Evolutionary conservation across 306 rosid species (phyloP).

Genomic region (Prunus padus): DNA sequence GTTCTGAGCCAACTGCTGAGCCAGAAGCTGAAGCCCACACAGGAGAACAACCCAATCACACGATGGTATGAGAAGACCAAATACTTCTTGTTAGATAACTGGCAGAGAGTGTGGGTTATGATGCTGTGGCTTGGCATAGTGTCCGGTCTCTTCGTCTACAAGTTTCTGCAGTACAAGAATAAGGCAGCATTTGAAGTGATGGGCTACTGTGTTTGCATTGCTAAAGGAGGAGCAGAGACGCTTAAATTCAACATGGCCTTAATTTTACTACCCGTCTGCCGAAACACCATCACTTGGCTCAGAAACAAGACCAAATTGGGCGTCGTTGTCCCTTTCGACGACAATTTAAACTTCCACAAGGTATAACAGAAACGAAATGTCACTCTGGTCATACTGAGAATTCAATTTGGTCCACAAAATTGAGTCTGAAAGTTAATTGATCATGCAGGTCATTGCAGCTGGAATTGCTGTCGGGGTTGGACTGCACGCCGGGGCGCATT

Average conservation of each 20-base stretch:
- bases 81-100: constrained; percentile 50
- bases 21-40: constrained; percentile 54
- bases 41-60: constrained; percentile 35
- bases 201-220: constrained; percentile 60
- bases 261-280: constrained; percentile 55
- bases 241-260: constrained; percentile 66
- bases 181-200: constrained; percentile 38
- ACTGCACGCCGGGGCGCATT: constrained; percentile 45
- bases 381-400: not conserved
- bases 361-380: not conserved
- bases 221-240: constrained; percentile 66
- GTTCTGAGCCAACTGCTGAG: constrained; percentile 50
- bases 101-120: constrained; percentile 59
- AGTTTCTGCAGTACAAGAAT: constrained; percentile 47
- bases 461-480: constrained; percentile 47
- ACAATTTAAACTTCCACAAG: constrained; percentile 60
- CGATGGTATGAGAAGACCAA: constrained; percentile 27
- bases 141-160: constrained; percentile 43
- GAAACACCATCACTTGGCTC: constrained; percentile 70
- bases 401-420: not conserved
- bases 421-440: not conserved
- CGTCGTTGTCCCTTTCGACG: constrained; percentile 50
- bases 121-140: constrained; percentile 43
- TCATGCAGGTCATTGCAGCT: constrained; percentile 32
- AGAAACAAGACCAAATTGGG: constrained; percentile 57